Conservation (phyloP, 305 asterid species). For the Fraxinus xanthoxyloides region DNA sequence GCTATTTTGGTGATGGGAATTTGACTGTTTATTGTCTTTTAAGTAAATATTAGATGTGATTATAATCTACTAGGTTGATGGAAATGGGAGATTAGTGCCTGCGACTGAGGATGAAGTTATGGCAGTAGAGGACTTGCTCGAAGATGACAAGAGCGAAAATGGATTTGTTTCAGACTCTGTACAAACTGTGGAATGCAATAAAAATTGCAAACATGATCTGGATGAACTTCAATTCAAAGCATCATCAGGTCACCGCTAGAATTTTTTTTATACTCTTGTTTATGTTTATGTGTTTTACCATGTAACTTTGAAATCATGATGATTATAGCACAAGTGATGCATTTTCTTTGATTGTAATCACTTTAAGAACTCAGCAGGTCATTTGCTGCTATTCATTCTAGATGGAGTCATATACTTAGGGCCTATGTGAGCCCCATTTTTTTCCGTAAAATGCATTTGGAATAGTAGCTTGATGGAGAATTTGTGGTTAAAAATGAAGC, state of each 20-base stretch:
- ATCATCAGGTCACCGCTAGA: constrained; percentile 44
- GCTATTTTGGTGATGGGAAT: constrained; percentile 12
- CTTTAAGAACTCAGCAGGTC: neutral
- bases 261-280: neutral
- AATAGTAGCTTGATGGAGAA: too few relatives aligned
- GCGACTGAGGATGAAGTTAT: constrained; percentile 90
- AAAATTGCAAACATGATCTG: constrained; percentile 25
- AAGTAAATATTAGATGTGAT: constrained; percentile 12
- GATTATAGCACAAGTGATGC: constrained; percentile 11
- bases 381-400: neutral
- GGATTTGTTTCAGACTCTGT: constrained; percentile 29
- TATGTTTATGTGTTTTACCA: neutral
- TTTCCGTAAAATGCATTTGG: too few relatives aligned
- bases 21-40: constrained; percentile 19
- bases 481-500: too few relatives aligned
- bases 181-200: constrained; percentile 38
- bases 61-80: constrained; percentile 65
- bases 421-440: too few relatives aligned
- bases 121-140: constrained; percentile 74
- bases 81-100: constrained; percentile 82
- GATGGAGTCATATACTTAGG: neutral
- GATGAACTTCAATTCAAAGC: constrained; percentile 30
- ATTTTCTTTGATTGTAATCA: neutral
- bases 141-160: constrained; percentile 50
- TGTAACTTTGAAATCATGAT: neutral